Percentiles rank a stretch among this genome's conserved stretches.
phyloP scores from a whole-genome alignment of 164 flowering plant genomes.

The Litsea cubeba region DNA sequence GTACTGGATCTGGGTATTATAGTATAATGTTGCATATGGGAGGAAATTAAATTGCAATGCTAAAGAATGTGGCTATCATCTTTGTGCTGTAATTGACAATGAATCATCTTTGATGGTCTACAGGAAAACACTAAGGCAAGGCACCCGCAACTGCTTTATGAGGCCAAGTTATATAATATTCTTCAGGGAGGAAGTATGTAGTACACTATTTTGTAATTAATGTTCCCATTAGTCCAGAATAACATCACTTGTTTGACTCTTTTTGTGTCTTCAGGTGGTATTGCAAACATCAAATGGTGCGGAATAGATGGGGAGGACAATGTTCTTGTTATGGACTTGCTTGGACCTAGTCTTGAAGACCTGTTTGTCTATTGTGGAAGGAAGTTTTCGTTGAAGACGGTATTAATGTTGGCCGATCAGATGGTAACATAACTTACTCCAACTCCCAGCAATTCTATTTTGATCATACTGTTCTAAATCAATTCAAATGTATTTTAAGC shows the following conservation, averaged over 20 bases:
- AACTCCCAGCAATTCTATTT: background rate
- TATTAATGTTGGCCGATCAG: slow-evolving; percentile 95
- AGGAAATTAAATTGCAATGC: too few relatives aligned
- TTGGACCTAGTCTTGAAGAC: slow-evolving; percentile 98
- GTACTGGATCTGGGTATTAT: too few relatives aligned
- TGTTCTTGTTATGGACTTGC: slow-evolving; percentile 77
- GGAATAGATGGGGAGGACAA: slow-evolving; percentile 88
- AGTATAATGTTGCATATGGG: too few relatives aligned
- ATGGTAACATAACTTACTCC: slow-evolving; percentile 48
- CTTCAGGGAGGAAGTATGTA: slow-evolving; percentile 96
- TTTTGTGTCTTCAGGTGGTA: slow-evolving; percentile 54
- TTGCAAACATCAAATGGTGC: slow-evolving; percentile 80
- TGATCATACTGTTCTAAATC: background rate
- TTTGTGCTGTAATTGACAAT: background rate
- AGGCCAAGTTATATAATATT: slow-evolving; percentile 85
- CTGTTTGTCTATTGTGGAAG: slow-evolving; percentile 94
- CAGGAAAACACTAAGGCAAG: slow-evolving; percentile 91
- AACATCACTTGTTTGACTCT: background rate
- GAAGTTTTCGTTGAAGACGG: slow-evolving; percentile 88
- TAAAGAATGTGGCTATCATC: too few relatives aligned
- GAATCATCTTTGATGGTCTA: slow-evolving; percentile 7
- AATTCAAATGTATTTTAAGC: too few relatives aligned
- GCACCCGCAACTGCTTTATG: slow-evolving; percentile 95
- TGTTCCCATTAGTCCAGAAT: background rate
- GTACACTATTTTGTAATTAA: background rate